Percentiles rank a stretch among this genome's conserved stretches.
Conservation (phyloP, 78 protist species). For the Bodo saltans region DNA sequence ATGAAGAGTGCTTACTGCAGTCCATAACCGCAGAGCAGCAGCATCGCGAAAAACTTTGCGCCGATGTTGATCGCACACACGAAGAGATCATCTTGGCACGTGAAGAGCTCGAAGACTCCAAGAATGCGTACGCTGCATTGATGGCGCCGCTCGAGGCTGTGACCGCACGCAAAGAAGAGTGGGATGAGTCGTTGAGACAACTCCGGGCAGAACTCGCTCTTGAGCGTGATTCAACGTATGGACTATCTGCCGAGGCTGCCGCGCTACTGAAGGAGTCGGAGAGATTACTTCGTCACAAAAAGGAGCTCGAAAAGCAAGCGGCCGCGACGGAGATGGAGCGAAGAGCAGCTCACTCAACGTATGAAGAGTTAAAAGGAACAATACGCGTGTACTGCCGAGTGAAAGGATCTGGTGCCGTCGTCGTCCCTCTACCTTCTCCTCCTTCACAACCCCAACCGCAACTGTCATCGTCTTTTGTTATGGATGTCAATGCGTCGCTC, state of each 20-base stretch:
- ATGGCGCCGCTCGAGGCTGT: too few relatives aligned
- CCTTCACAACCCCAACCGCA: background rate
- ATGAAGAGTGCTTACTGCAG: too few relatives aligned
- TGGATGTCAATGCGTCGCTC: background rate
- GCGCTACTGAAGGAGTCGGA: background rate
- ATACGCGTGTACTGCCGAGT: slow-evolving; percentile 76
- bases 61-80: too few relatives aligned
- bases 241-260: background rate
- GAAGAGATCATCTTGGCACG: too few relatives aligned
- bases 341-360: slow-evolving; percentile 2
- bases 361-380: slow-evolving; percentile 77
- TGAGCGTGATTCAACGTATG: background rate
- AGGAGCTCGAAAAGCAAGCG: background rate
- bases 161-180: too few relatives aligned
- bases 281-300: background rate
- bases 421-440: background rate
- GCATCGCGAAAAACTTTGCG: too few relatives aligned
- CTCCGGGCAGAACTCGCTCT: background rate
- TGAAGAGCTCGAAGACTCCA: too few relatives aligned
- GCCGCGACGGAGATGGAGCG: slow-evolving; percentile 10
- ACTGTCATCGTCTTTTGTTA: background rate
- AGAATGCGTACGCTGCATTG: too few relatives aligned
- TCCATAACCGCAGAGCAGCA: too few relatives aligned
- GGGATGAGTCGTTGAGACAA: too few relatives aligned
- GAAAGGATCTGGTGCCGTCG: background rate